phyloP scores from a whole-genome alignment of 768 basidiomycete genomes.

The Neoboletus magnificus region DNA sequence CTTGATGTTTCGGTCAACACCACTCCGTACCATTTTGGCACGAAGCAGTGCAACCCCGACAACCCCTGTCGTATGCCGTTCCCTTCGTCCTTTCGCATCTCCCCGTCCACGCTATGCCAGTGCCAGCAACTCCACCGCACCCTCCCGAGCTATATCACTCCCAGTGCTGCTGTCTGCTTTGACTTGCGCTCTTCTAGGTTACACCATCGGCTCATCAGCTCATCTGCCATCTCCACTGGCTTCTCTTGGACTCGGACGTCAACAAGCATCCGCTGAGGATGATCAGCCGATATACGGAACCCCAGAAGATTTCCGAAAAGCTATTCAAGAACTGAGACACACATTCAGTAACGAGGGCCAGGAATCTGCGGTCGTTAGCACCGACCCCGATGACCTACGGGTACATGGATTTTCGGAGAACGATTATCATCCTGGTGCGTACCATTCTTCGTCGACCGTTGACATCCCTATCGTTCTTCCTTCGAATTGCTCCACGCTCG shows the following conservation, averaged over 20 bases:
- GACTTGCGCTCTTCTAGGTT: slow-evolving; percentile 19
- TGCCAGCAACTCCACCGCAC: neutral
- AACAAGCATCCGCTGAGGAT: neutral
- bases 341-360: slow-evolving; percentile 28
- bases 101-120: slow-evolving; percentile 9
- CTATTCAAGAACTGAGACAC: slow-evolving; percentile 47
- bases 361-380: slow-evolving; percentile 37
- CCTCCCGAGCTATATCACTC: neutral
- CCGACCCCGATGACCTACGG: slow-evolving; percentile 48
- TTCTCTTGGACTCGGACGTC: slow-evolving; percentile 5
- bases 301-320: slow-evolving; percentile 48
- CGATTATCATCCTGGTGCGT: slow-evolving; percentile 49
- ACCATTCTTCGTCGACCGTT: neutral
- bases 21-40: slow-evolving; percentile 2
- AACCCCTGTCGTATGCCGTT: neutral
- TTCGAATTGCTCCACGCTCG: neutral
- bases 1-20: slow-evolving; percentile 13
- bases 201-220: slow-evolving; percentile 15
- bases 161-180: slow-evolving; percentile 18
- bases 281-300: slow-evolving; percentile 44
- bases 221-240: slow-evolving; percentile 2
- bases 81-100: neutral
- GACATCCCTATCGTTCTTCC: neutral
- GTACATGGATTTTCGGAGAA: slow-evolving; percentile 55
- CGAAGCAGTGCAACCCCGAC: neutral